Conservation (phyloP, 495 filamentous ascomycete species). For the Hypoxylon trugodes region DNA sequence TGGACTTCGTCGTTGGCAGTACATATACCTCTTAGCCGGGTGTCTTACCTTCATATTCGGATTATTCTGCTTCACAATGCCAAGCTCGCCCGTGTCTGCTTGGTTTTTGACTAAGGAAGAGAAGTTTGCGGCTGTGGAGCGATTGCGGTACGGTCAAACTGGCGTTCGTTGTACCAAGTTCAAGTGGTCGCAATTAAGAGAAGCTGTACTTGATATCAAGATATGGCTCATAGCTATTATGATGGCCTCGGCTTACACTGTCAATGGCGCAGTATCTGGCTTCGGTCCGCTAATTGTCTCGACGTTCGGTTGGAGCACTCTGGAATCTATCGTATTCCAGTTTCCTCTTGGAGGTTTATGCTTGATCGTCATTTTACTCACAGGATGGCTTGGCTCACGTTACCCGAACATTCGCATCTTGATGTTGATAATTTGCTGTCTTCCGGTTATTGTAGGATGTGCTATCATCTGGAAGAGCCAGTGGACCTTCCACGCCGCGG, state of each 20-base stretch:
- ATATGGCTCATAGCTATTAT: slow-evolving; percentile 69
- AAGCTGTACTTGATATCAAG: slow-evolving; percentile 67
- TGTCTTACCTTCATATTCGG: slow-evolving; percentile 71
- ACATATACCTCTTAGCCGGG: slow-evolving; percentile 73
- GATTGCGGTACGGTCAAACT: slow-evolving; percentile 65
- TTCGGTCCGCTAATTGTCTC: slow-evolving; percentile 79
- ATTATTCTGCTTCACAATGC: slow-evolving; percentile 66
- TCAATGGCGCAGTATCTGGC: slow-evolving; percentile 79
- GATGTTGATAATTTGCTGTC: slow-evolving; percentile 69
- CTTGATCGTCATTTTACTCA: slow-evolving; percentile 69
- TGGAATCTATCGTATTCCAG: slow-evolving; percentile 75
- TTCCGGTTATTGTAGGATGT: slow-evolving; percentile 78
- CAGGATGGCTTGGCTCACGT: slow-evolving; percentile 66
- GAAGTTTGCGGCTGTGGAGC: slow-evolving; percentile 62
- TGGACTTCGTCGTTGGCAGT: slow-evolving; percentile 68
- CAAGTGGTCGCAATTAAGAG: slow-evolving; percentile 65
- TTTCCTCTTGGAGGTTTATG: slow-evolving; percentile 74
- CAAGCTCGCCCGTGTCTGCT: slow-evolving; percentile 65
- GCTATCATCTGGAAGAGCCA: slow-evolving; percentile 76
- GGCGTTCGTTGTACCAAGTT: slow-evolving; percentile 68
- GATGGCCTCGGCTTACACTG: slow-evolving; percentile 70
- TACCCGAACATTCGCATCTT: slow-evolving; percentile 70
- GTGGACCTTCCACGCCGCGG: slow-evolving; percentile 69
- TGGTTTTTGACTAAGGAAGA: slow-evolving; percentile 62
- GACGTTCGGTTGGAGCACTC: slow-evolving; percentile 72